Percentiles rank a stretch among this genome's conserved stretches.
Evolutionary conservation across 2,329 filamentous ascomycete genomes (phyloP).

Genomic region (Fusarium beomiforme): DNA sequence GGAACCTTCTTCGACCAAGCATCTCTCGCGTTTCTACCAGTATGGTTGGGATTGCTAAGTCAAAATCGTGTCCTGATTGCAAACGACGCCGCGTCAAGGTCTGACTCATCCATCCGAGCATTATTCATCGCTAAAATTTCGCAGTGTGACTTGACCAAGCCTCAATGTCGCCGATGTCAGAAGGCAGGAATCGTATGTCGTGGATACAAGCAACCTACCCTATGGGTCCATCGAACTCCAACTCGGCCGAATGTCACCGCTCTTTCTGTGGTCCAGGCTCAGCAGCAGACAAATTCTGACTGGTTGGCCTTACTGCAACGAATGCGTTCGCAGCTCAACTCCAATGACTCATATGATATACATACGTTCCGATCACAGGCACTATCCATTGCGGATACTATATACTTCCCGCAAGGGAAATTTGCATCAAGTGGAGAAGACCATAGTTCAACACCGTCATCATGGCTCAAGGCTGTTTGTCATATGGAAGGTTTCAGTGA

Average conservation of each 20-base stretch:
- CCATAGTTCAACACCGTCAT: background rate
- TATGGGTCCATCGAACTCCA: conserved; percentile 9
- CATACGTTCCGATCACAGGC: background rate
- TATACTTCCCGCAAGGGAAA: background rate
- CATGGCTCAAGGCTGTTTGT: conserved; percentile 3
- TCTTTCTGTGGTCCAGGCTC: background rate
- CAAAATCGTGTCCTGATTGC: conserved; percentile 10
- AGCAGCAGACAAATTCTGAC: background rate
- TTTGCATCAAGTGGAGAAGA: fast-evolving
- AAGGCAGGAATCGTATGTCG: conserved; percentile 9
- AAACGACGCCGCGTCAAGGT: conserved; percentile 23
- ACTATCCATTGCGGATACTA: background rate
- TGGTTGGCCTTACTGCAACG: background rate
- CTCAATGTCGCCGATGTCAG: background rate
- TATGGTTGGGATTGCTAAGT: conserved; percentile 14
- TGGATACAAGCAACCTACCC: background rate
- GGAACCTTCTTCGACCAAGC: too few species aligned
- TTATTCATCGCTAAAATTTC: fast-evolving
- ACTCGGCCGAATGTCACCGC: background rate
- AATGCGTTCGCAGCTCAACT: background rate
- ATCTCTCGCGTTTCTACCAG: too few species aligned
- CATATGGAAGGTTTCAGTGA: background rate
- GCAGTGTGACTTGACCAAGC: background rate
- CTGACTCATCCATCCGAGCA: background rate
- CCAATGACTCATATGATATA: fast-evolving